phyloP scores from a whole-genome alignment of 2,329 filamentous ascomycete genomes.

The Apiospora arundinis region DNA sequence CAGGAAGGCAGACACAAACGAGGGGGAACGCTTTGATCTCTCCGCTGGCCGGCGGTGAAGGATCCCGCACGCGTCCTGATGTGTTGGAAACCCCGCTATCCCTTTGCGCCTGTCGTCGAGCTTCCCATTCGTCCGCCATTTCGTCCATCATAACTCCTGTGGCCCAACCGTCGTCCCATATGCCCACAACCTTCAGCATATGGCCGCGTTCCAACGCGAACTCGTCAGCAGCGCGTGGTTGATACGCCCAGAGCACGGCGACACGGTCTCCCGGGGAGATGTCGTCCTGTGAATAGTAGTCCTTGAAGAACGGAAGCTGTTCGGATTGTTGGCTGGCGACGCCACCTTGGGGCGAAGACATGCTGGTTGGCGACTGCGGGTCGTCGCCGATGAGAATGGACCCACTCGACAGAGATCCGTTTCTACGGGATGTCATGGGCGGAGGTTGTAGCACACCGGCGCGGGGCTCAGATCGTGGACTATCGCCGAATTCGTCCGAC shows the following conservation, averaged over 20 bases:
- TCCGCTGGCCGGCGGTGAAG: slow-evolving; percentile 70
- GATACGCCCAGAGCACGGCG: slow-evolving; percentile 93
- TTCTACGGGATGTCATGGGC: slow-evolving; percentile 68
- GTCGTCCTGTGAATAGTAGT: slow-evolving; percentile 97
- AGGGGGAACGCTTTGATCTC: slow-evolving; percentile 98
- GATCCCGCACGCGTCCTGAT: slow-evolving; percentile 63
- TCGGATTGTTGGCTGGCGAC: slow-evolving; percentile 91
- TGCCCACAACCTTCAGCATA: slow-evolving; percentile 97
- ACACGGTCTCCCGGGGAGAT: slow-evolving; percentile 92
- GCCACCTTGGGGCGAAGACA: slow-evolving; percentile 77
- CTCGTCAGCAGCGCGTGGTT: slow-evolving; percentile 90
- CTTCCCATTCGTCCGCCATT: slow-evolving; percentile 87
- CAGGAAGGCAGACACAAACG: slow-evolving; percentile 92
- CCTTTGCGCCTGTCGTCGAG: slow-evolving; percentile 75
- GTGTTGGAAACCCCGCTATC: slow-evolving; percentile 94
- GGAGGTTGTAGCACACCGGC: slow-evolving; percentile 63
- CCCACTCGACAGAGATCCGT: slow-evolving; percentile 87
- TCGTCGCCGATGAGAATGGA: slow-evolving; percentile 77
- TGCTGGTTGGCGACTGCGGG: slow-evolving; percentile 75
- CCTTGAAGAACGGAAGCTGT: slow-evolving; percentile 94
- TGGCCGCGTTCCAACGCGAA: slow-evolving; percentile 93
- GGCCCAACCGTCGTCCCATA: slow-evolving; percentile 99
- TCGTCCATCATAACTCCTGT: slow-evolving; percentile 87
- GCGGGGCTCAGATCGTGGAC: slow-evolving; percentile 71
- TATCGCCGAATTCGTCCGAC: slow-evolving; percentile 75